Base-by-base conservation (phyloP, 2,329 filamentous ascomycete genomes). In the Bipolaris cookei region DNA sequence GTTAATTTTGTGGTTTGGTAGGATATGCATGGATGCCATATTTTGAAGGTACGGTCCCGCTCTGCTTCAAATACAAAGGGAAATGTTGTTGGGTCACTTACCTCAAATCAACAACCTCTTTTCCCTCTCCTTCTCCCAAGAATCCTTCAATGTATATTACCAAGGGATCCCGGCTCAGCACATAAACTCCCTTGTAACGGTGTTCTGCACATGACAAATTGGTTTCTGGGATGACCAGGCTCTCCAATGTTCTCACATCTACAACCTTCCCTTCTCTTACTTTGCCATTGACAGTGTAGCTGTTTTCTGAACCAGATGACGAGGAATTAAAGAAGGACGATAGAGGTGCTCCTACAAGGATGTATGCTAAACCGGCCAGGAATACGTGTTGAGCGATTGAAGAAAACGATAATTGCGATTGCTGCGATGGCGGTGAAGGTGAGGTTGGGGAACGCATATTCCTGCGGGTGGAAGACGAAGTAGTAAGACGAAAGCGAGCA, bases 71-170 rank as follows among this genome's bases (percentile, higher is more conserved):
- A 16, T 20, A 5, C n/a, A 11, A 5, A 30, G 41, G 8, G 14
- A 6, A 45, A 32, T 16, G 14, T 2, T 7, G 20, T 20, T 5
- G 6, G 23, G 7, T 20, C 6, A 54, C 46, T 51, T 76, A 86
- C 84, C 84, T 86, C 45, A 83, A 75, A 4, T 76, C 67, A 6
- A 87, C 73, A 28, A 86, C 70, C 63, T 84, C 78, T n/a, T 78
- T 70, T 11, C 78, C 78, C 68, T 87, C 84, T 1, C 71, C 63
- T 1, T 65, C 65, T 14, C 76, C 80, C 34, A 87, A 58, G 67
- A 87, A 87, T 34, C 78, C 76, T 66, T 85, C 82, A 44, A 88
- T 80, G 68, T 87, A 87, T 14, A 87, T 77, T 6, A 88, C 77
- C 58, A 88, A 69, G 2, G 85, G 85, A 42, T 81, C 79, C 14